Percentiles rank a stretch among this genome's conserved stretches.
Evolutionary conservation across 2,329 filamentous ascomycete species (phyloP).

Genomic region (Penicillium sp.): DNA sequence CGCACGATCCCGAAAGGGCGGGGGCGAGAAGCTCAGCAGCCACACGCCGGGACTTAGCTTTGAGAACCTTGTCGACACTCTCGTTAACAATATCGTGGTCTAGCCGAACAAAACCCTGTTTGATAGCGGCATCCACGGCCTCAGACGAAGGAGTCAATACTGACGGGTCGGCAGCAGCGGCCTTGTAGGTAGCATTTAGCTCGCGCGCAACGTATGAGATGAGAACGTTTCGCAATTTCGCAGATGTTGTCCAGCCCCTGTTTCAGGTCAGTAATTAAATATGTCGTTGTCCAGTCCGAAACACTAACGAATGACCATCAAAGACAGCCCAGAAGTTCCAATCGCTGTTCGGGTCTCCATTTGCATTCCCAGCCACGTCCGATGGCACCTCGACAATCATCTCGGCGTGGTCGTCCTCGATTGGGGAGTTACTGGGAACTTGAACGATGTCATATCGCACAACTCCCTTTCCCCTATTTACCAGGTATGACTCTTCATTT

Average conservation of each 20-base stretch:
- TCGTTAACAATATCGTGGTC: slow-evolving; percentile 95
- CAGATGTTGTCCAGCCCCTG: slow-evolving; percentile 97
- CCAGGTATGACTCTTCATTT: slow-evolving; percentile 88
- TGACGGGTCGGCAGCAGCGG: slow-evolving; percentile 62
- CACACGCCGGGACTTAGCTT: slow-evolving; percentile 84
- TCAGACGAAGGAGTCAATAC: slow-evolving; percentile 72
- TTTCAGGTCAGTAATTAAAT: slow-evolving; percentile 17
- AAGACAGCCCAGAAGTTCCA: slow-evolving; percentile 99
- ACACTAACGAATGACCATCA: slow-evolving; percentile 85
- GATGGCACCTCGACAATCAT: slow-evolving; percentile 91
- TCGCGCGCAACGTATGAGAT: slow-evolving; percentile 93
- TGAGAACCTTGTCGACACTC: slow-evolving; percentile 87
- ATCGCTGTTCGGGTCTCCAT: slow-evolving; percentile 68
- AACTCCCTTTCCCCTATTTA: slow-evolving; percentile 87
- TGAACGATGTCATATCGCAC: slow-evolving; percentile 94
- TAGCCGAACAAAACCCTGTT: slow-evolving; percentile 82
- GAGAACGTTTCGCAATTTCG: slow-evolving; percentile 87
- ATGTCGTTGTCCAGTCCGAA: not conserved
- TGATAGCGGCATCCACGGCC: slow-evolving; percentile 88
- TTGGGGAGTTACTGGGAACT: slow-evolving; percentile 93
- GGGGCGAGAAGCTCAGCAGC: slow-evolving; percentile 91
- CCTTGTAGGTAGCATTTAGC: slow-evolving; percentile 88
- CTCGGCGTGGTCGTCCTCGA: slow-evolving; percentile 97
- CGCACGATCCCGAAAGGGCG: slow-evolving; percentile 95
- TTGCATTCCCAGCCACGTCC: slow-evolving; percentile 58